Conservation (phyloP, 1,284 basidiomycete species). For the Pseudozyma sp. region DNA sequence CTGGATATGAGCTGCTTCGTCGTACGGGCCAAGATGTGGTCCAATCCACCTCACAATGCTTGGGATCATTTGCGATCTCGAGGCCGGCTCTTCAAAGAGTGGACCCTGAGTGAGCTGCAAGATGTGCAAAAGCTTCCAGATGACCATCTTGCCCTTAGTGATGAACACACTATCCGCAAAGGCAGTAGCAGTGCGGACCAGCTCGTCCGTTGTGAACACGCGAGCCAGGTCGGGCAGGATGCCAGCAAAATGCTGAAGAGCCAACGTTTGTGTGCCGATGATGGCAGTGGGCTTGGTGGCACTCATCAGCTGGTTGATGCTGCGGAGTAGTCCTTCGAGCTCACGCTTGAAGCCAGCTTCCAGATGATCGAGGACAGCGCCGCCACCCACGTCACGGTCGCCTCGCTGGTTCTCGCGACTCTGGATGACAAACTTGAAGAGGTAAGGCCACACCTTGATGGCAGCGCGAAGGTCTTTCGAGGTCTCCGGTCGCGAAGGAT, state of each 20-base stretch:
- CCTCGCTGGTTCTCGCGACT: constrained; percentile 87
- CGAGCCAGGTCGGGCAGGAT: constrained; percentile 82
- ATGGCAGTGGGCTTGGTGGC: constrained; percentile 82
- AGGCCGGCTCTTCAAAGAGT: constrained; percentile 84
- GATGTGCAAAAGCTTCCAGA: constrained; percentile 94
- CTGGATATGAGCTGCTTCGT: constrained; percentile 68
- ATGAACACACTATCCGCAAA: constrained; percentile 87
- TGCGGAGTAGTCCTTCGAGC: constrained; percentile 74
- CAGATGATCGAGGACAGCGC: constrained; percentile 84
- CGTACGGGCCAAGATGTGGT: constrained; percentile 91
- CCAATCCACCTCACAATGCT: constrained; percentile 92
- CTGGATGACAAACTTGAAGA: constrained; percentile 91
- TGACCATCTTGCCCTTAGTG: constrained; percentile 84
- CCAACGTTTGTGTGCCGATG: constrained; percentile 86
- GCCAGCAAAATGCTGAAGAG: constrained; percentile 89
- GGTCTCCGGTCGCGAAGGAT: constrained; percentile 80
- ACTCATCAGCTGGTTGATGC: constrained; percentile 90
- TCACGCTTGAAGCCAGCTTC: constrained; percentile 83
- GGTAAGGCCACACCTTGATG: constrained; percentile 95
- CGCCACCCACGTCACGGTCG: constrained; percentile 76
- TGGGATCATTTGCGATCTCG: constrained; percentile 84
- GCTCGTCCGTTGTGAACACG: constrained; percentile 59
- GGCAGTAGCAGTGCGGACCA: constrained; percentile 74
- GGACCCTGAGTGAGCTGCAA: constrained; percentile 88
- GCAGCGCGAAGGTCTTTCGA: constrained; percentile 84